Conservation (phyloP, 352 stramenopile species). For the Phytopythium ostracodes region DNA sequence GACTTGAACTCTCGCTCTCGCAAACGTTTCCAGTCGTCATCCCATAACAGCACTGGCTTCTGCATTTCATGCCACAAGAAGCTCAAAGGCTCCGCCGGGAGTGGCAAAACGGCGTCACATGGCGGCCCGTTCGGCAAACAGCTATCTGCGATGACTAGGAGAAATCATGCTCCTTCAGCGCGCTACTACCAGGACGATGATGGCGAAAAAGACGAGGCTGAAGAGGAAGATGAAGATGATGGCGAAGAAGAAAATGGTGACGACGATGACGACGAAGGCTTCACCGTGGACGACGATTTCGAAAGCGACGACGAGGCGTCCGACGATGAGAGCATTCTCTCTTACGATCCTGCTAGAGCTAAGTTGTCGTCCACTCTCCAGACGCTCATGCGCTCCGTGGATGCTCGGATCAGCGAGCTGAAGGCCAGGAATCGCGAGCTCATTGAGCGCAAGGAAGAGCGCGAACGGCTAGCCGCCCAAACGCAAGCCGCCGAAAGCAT, state of each 20-base stretch:
- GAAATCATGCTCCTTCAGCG: neutral
- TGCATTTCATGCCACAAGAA: conserved; percentile 6
- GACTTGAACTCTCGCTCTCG: neutral
- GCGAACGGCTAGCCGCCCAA: conserved; percentile 14
- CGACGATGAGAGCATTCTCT: conserved; percentile 12
- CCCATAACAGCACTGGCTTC: neutral
- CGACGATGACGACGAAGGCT: conserved; percentile 11
- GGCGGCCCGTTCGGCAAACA: conserved; percentile 1
- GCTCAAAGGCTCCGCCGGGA: neutral
- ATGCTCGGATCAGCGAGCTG: conserved; percentile 37
- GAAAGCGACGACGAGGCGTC: conserved; percentile 16
- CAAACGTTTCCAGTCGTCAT: neutral
- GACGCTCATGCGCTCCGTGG: conserved; percentile 27
- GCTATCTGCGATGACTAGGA: neutral
- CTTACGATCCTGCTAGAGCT: conserved; percentile 1
- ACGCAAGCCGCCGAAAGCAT: neutral
- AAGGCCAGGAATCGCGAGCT: conserved; percentile 36
- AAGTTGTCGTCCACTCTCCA: conserved; percentile 16
- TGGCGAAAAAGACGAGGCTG: conserved; percentile 16
- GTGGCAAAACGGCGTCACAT: neutral
- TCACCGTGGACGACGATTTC: conserved; percentile 12
- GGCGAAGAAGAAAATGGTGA: neutral
- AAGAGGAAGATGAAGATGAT: conserved; percentile 6
- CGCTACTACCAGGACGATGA: conserved; percentile 8
- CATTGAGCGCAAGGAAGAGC: conserved; percentile 53